phyloP scores from a whole-genome alignment of 352 stramenopile genomes.

The Globisporangium camurandrum region DNA sequence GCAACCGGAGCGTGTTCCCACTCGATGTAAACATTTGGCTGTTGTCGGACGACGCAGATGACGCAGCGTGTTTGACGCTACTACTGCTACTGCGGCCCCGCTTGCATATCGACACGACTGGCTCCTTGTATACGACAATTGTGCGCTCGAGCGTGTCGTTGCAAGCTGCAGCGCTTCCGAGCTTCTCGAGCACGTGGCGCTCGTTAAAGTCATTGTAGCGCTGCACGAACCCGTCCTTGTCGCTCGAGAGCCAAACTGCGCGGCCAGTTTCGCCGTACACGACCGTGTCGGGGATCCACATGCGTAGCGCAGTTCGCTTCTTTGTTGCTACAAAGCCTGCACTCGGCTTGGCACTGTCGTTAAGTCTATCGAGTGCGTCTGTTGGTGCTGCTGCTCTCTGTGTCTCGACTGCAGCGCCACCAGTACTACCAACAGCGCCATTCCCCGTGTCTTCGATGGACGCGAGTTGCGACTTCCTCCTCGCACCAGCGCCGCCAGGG shows the following conservation, averaged over 20 bases:
- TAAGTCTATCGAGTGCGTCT: background rate
- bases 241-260: constrained; percentile 63
- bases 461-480: background rate
- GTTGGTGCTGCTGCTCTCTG: background rate
- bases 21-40: constrained; percentile 18
- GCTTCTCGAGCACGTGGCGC: constrained; percentile 64
- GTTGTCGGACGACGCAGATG: background rate
- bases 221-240: constrained; percentile 61
- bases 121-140: constrained; percentile 69
- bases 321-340: constrained; percentile 2
- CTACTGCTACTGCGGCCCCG: background rate
- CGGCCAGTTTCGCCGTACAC: constrained; percentile 70
- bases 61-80: background rate
- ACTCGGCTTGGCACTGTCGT: background rate
- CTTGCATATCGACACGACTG: constrained; percentile 21
- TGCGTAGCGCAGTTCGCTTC: constrained; percentile 26
- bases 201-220: constrained; percentile 57
- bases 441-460: background rate
- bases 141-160: constrained; percentile 25
- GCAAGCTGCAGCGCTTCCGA: constrained; percentile 23
- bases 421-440: background rate
- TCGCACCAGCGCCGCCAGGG: background rate
- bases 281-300: constrained; percentile 76
- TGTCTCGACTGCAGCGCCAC: background rate
- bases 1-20: constrained; percentile 59